Evolutionary conservation across 805 yeast genomes (phyloP).

Genomic region (Debaryomyces prosopidis): DNA sequence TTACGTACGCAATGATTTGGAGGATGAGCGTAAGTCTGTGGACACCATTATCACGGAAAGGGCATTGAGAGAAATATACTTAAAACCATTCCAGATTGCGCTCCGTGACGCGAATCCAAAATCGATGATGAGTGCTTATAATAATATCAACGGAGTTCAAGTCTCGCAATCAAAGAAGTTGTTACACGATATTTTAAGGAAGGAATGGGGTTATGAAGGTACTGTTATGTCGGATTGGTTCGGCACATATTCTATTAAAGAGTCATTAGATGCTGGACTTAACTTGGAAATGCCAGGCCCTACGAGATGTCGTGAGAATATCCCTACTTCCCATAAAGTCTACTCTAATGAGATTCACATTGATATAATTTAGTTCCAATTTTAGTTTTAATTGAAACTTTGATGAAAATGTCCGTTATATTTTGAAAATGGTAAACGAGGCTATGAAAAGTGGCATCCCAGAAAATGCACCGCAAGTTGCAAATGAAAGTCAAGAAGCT

Average conservation of each 20-base stretch:
- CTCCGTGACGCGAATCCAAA: slow-evolving; percentile 52
- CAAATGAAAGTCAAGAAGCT: slow-evolving; percentile 50
- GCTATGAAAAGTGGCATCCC: slow-evolving; percentile 43
- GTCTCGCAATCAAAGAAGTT: slow-evolving; percentile 47
- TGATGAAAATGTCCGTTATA: slow-evolving; percentile 49
- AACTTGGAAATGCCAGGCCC: slow-evolving; percentile 73
- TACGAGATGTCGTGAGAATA: slow-evolving; percentile 44
- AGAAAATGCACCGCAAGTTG: slow-evolving; percentile 13
- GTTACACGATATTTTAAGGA: slow-evolving; percentile 47
- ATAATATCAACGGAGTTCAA: slow-evolving; percentile 62
- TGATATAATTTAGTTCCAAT: no score
- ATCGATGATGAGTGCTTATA: slow-evolving; percentile 63
- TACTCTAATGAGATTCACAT: slow-evolving; percentile 39
- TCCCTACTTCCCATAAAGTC: slow-evolving; percentile 43
- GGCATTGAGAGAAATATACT: slow-evolving; percentile 65
- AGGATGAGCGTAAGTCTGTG: slow-evolving; percentile 50
- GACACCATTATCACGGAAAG: slow-evolving; percentile 55
- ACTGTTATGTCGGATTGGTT: slow-evolving; percentile 64
- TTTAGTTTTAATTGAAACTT: no score
- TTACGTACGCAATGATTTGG: slow-evolving; percentile 63
- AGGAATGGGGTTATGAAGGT: slow-evolving; percentile 61
- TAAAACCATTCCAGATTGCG: slow-evolving; percentile 64
- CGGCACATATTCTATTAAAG: slow-evolving; percentile 52
- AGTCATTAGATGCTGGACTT: slow-evolving; percentile 53
- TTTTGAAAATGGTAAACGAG: slow-evolving; percentile 48